Evolutionary conservation across 1,139 yeast species (phyloP).

Genomic region (Magnusiomyces paraingens): DNA sequence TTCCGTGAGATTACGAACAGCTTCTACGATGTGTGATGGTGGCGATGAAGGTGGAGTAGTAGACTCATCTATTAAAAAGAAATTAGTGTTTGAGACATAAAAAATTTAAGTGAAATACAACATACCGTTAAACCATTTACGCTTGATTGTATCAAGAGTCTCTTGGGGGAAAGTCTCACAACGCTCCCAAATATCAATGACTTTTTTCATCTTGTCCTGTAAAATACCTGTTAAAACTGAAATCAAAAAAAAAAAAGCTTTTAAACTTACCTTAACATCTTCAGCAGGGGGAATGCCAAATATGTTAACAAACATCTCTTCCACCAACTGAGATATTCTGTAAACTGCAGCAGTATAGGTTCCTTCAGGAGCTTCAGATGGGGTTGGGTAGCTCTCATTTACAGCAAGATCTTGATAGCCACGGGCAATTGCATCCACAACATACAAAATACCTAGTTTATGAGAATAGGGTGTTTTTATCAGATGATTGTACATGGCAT

Average conservation of each 20-base stretch:
- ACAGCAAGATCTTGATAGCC: conserved; percentile 73
- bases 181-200: conserved; percentile 89
- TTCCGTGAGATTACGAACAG: background rate
- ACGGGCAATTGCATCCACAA: conserved; percentile 87
- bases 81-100: background rate
- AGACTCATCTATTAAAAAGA: conserved; percentile 15
- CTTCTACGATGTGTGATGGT: conserved; percentile 17
- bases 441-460: conserved; percentile 85
- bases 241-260: conserved; percentile 32
- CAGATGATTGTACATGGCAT: conserved; percentile 43
- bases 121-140: conserved; percentile 43
- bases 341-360: conserved; percentile 68
- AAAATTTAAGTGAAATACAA: background rate
- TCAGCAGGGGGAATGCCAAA: conserved; percentile 24
- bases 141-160: conserved; percentile 49
- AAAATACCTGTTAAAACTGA: conserved; percentile 18
- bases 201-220: conserved; percentile 67
- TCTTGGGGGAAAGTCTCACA: conserved; percentile 67
- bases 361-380: conserved; percentile 53
- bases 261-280: conserved; percentile 23
- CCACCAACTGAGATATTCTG: conserved; percentile 32
- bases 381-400: conserved; percentile 34
- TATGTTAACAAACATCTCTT: conserved; percentile 30
- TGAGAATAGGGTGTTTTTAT: conserved; percentile 71
- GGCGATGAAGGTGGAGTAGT: conserved; percentile 47